phyloP scores from a whole-genome alignment of 768 basidiomycete genomes.

The Cystofilobasidium ferigula region DNA sequence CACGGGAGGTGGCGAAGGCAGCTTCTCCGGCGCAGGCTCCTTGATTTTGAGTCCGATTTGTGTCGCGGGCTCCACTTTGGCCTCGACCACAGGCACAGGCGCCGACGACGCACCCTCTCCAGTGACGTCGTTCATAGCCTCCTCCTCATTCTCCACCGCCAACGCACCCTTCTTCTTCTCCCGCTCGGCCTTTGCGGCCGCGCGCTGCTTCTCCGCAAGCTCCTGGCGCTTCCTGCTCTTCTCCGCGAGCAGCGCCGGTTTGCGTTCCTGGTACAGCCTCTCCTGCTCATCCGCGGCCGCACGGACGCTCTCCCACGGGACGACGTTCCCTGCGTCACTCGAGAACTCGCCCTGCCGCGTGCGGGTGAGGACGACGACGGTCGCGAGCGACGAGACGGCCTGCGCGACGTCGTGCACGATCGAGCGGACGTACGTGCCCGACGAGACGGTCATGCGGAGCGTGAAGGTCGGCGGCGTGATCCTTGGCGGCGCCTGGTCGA shows the following conservation, averaged over 20 bases:
- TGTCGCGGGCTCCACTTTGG: slow-evolving; percentile 47
- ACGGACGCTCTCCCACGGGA: slow-evolving; percentile 29
- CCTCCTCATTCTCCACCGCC: slow-evolving; percentile 31
- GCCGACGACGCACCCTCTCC: slow-evolving; percentile 25
- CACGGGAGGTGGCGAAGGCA: no score
- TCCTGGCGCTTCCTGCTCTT: neutral
- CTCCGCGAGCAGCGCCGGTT: neutral
- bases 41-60: slow-evolving; percentile 27
- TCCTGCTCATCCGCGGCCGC: slow-evolving; percentile 13
- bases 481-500: neutral
- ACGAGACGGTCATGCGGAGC: slow-evolving; percentile 83
- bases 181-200: slow-evolving; percentile 60
- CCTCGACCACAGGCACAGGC: slow-evolving; percentile 41
- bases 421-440: slow-evolving; percentile 92
- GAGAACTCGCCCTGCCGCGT: slow-evolving; percentile 75
- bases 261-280: slow-evolving; percentile 5
- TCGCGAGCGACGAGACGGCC: slow-evolving; percentile 73
- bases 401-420: slow-evolving; percentile 87
- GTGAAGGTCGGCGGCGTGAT: slow-evolving; percentile 61
- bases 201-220: slow-evolving; percentile 48
- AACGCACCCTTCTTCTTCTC: slow-evolving; percentile 40
- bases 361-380: slow-evolving; percentile 81
- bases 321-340: slow-evolving; percentile 15
- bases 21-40: no score
- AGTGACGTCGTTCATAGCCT: slow-evolving; percentile 39